phyloP scores from a whole-genome alignment of 2,329 filamentous ascomycete genomes.

The Stachybotrys chartarum region DNA sequence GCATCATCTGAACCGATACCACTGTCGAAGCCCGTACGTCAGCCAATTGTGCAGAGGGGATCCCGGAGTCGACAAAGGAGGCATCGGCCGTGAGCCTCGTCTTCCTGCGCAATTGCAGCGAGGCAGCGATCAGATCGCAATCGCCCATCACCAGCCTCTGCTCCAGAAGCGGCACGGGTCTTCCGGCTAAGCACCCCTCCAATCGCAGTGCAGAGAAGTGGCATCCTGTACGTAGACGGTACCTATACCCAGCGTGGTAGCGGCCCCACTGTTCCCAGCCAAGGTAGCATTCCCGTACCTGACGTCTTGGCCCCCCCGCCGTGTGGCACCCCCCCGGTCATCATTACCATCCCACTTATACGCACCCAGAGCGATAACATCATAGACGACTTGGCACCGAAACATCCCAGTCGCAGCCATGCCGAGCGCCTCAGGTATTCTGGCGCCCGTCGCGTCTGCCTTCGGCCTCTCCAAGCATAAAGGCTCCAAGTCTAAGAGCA shows the following conservation, averaged over 20 bases:
- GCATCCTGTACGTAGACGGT: background rate
- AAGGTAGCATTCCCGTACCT: background rate
- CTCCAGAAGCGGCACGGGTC: background rate
- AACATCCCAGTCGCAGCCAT: slow-evolving; percentile 9
- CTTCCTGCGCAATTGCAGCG: no score
- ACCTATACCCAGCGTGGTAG: background rate
- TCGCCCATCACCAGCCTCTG: background rate
- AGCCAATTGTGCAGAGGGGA: no score
- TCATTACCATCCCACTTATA: background rate
- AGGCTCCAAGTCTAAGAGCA: background rate
- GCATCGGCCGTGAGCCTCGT: no score
- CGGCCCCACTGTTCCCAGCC: background rate
- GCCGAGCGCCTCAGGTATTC: slow-evolving; percentile 19
- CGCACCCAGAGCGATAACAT: background rate
- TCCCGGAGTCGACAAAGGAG: no score
- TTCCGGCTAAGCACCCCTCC: background rate
- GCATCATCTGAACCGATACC: no score
- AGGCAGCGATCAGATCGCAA: no score
- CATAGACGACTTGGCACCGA: background rate
- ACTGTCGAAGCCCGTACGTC: no score
- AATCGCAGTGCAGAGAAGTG: background rate
- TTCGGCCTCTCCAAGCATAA: slow-evolving; percentile 21
- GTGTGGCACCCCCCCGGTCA: background rate
- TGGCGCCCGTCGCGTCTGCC: slow-evolving; percentile 24
- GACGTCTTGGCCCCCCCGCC: background rate